Evolutionary conservation across 2,329 filamentous ascomycete genomes (phyloP), one percentile per base, ranked within the genome.

Genomic region (Colletotrichum brevisporum): DNA sequence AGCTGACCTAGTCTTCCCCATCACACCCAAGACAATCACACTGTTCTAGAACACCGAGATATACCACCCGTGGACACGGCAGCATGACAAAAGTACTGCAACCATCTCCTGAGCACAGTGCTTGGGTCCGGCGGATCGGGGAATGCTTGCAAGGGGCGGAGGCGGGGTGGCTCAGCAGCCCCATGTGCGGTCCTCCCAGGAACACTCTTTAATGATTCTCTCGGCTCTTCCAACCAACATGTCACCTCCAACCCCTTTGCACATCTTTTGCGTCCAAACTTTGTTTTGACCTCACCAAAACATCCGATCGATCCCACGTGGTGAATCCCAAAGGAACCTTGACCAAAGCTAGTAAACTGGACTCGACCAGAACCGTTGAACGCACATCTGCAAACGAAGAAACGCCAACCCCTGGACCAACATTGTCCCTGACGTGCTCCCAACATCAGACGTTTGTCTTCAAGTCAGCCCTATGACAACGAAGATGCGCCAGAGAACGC

Each of bases 401-500:
- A 43, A n/a, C 41, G 15, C 10, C 13, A 10, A 36, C 31, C 31
- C 31, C 31, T 36, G 31, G 31, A 8, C 10, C 8, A 10, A 36
- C 31, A 3, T 36, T 36, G 8, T 9, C 31, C 8, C 10, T 36
- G 31, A 36, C 31, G 31, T 36, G 10, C 9, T 4, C 31, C 8
- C 31, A 8, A 36, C 31, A 36, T 9, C 31, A 10, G 5, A 18
- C 16, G 4, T 47, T 8, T 18, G 16, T 16, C 15, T 13, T 16
- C 16, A 47, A 12, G 15, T 16, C 4, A 1, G 6, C 47, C 18
- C 13, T 6, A 50, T 21, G 18, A 50, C 15, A 16, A 5, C 16
- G 26, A 50, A 16, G 5, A 69, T 69, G 66, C 60, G 60, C 12
- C 60, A 69, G 15, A 15, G 62, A 47, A 63, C 53, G 13, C 52